Conservation (phyloP, 805 yeast species). For the Pichia kluyveri region DNA sequence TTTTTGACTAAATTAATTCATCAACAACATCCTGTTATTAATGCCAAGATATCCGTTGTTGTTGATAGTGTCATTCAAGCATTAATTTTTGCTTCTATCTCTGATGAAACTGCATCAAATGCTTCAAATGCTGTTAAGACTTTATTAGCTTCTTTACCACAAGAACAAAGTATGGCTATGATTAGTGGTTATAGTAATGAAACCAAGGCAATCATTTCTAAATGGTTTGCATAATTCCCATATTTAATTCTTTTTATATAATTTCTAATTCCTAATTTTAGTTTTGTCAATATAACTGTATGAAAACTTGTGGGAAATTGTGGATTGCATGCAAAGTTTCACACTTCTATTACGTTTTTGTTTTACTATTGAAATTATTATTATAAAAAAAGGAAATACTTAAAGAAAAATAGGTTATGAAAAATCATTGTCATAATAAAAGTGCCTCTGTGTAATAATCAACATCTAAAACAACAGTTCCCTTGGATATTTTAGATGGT, state of each 20-base stretch:
- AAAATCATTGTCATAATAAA: not conserved
- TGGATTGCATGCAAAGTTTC: no score
- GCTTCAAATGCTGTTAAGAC: conserved; percentile 56
- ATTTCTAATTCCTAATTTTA: no score
- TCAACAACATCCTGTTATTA: conserved; percentile 50
- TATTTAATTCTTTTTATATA: not conserved
- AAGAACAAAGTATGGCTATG: conserved; percentile 55
- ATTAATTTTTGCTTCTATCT: conserved; percentile 52
- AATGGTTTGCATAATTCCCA: conserved; percentile 19
- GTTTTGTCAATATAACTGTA: no score
- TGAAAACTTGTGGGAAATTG: no score
- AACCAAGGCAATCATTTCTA: conserved; percentile 42
- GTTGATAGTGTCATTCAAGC: conserved; percentile 71
- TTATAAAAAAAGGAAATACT: no score
- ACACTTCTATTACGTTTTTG: not conserved
- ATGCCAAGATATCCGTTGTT: conserved; percentile 44
- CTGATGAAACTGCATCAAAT: conserved; percentile 63
- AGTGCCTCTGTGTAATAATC: conserved; percentile 6
- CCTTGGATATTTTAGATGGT: conserved; percentile 25
- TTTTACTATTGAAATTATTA: not conserved
- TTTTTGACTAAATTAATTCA: conserved; percentile 68
- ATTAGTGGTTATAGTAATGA: conserved; percentile 56
- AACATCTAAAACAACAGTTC: conserved; percentile 17
- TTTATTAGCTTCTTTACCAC: conserved; percentile 57
- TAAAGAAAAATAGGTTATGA: no score